A percentile compares a stretch with the other conserved stretches of the same genome.
phyloP scores from a whole-genome alignment of 305 asterid species.

The Euphrasia arctica region DNA sequence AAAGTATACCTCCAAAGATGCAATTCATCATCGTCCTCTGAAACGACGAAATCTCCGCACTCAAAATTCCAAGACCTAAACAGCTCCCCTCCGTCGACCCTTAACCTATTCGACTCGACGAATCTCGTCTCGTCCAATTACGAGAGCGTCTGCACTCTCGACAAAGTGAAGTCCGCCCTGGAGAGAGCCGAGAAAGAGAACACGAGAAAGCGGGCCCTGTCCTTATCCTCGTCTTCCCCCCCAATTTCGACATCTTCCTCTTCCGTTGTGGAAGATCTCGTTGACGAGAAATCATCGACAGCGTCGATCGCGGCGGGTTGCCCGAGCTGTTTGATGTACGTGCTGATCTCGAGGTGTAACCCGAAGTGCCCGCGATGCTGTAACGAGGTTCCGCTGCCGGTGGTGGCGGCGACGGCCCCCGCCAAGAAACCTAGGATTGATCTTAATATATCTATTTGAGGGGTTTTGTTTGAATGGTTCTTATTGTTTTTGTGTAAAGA shows the following conservation, averaged over 20 bases:
- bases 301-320: conserved; percentile 63
- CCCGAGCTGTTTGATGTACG: conserved; percentile 64
- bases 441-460: conserved; percentile 68
- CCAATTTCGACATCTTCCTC: conserved; percentile 56
- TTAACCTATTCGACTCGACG: conserved; percentile 34
- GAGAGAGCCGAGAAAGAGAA: conserved; percentile 62
- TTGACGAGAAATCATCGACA: conserved; percentile 33
- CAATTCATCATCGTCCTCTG: conserved; percentile 41
- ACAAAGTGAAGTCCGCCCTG: conserved; percentile 72
- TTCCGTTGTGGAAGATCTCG: conserved; percentile 45
- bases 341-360: conserved; percentile 45
- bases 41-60: conserved; percentile 17
- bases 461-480: conserved; percentile 8
- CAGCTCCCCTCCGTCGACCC: conserved; percentile 35
- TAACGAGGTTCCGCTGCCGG: conserved; percentile 48
- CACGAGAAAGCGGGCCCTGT: conserved; percentile 44
- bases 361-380: conserved; percentile 79
- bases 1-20: conserved; percentile 61
- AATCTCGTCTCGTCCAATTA: conserved; percentile 40
- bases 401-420: not conserved
- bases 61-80: conserved; percentile 59
- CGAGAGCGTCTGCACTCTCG: conserved; percentile 73
- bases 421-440: conserved; percentile 65
- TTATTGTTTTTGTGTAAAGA: conserved; percentile 50
- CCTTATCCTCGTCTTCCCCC: conserved; percentile 48